Evolutionary conservation across 768 basidiomycete genomes (phyloP), one percentile per base, ranked within the genome.

Genomic region (Lentinus tigrinus): DNA sequence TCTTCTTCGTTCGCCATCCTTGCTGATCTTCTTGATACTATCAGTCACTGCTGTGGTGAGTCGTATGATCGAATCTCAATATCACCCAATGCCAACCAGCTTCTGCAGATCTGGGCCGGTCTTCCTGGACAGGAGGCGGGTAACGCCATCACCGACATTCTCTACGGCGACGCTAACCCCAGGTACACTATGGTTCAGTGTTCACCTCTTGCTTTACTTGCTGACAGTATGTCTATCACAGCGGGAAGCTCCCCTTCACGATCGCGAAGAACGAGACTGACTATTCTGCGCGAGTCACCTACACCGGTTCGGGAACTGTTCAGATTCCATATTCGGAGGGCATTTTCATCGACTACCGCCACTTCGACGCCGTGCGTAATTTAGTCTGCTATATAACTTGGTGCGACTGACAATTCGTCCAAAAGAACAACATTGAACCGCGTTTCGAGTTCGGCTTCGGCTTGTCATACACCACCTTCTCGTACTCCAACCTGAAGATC

Each of bases 381-480:
- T 7, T 8, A 2, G 39, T 10, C 6, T 36, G 6, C 47, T 39
- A 3, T 47, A 24, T 19, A 4, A 27, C 2, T 6, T 7, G 14
- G 10, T 56, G 47, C 24, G 19, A 23, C 39, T 1, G 21, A 4
- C 11, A 16, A n/a, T 23, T n/a, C 23, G 26, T 37, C 19, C 4
- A 14, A 10, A 37, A 68, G 68, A 65, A 66, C 31, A 71, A 72
- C 59, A 81, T 85, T 51, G 67, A 64, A 1, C 85, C 85, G 0
- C 78, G 81, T 42, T 87, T 77, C 66, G 80, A 84, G 63, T 91
- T 90, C 69, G 89, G 88, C 4, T 89, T 82, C 67, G 89, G 89
- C 2, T 74, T 91, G 14, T 85, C 82, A 3, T 93, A 91, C 70
- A 89, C 90, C 47, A 82, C 78, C 0, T 93, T 91, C 70, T 67